These are phyloP conservation scores for Omphalea diandra DNA, from an alignment of 441 rosid genomes.

Conservation along the genomic window DNA sequence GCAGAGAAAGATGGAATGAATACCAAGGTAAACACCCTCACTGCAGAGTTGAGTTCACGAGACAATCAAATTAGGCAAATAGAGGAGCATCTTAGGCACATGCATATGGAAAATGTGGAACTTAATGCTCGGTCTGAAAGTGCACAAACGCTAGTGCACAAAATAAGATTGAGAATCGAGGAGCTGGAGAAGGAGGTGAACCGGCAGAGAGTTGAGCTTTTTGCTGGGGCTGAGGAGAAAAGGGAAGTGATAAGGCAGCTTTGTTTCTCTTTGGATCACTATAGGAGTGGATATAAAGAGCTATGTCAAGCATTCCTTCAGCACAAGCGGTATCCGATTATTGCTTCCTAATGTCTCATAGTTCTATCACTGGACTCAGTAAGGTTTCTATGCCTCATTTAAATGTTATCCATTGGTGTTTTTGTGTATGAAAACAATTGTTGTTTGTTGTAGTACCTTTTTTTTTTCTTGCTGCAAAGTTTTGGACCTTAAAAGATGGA, in stretches of 20 bases:
- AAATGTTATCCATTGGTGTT: background rate
- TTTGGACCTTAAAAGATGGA: background rate
- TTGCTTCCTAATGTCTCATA: slow-evolving; percentile 23
- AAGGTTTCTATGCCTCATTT: background rate
- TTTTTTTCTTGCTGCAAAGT: background rate
- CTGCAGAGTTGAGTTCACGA: slow-evolving; percentile 41
- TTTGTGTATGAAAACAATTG: background rate
- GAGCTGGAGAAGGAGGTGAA: slow-evolving; percentile 61
- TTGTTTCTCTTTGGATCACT: slow-evolving; percentile 80
- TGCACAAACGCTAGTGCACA: slow-evolving; percentile 34
- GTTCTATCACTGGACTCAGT: background rate
- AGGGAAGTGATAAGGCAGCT: slow-evolving; percentile 85
- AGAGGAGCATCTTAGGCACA: slow-evolving; percentile 38
- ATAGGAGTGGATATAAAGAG: slow-evolving; percentile 63
- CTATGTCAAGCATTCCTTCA: slow-evolving; percentile 47
- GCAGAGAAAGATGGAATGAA: slow-evolving; percentile 56
- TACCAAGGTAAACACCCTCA: slow-evolving; percentile 45
- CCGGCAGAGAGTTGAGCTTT: slow-evolving; percentile 42
- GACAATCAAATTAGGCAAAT: slow-evolving; percentile 39
- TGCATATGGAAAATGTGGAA: slow-evolving; percentile 28
- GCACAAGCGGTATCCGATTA: slow-evolving; percentile 32
- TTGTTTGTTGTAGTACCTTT: background rate
- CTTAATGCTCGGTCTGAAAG: slow-evolving; percentile 35
- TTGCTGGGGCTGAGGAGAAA: slow-evolving; percentile 68
- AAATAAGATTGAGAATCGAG: slow-evolving; percentile 40